Evolutionary conservation across 257 asterid genomes (phyloP).

Genomic region (Anisodus acutangulus): DNA sequence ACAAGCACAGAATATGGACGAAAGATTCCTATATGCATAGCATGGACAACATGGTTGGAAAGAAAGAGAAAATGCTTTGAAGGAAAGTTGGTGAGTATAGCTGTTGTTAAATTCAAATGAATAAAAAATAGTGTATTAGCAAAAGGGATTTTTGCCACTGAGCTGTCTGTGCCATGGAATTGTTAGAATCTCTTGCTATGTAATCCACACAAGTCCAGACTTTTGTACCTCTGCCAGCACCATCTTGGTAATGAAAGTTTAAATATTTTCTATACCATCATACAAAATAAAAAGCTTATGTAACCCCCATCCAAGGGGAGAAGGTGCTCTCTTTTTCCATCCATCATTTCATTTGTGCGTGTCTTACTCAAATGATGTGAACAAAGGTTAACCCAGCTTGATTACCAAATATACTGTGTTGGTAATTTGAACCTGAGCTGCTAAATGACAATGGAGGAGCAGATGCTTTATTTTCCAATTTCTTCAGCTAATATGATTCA

Average conservation of each 20-base stretch:
- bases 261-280: slow-evolving; percentile 28
- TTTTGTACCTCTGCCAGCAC: not conserved
- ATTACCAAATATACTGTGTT: not conserved
- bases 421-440: slow-evolving; percentile 18
- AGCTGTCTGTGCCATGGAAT: not conserved
- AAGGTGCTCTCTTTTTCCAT: not conserved
- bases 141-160: not conserved
- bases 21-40: not conserved
- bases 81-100: slow-evolving; percentile 16
- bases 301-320: not conserved
- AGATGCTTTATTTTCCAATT: slow-evolving; percentile 7
- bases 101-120: slow-evolving; percentile 31
- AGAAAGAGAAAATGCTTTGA: not conserved
- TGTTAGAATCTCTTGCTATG: not conserved
- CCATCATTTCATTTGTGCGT: not conserved
- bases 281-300: not conserved
- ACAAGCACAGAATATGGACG: not conserved
- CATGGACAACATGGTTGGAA: slow-evolving; percentile 1
- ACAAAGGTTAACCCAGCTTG: not conserved
- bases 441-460: slow-evolving; percentile 21
- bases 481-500: not conserved
- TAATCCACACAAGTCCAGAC: not conserved
- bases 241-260: not conserved
- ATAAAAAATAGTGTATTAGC: not conserved
- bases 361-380: not conserved